A percentile compares a stretch with the other conserved stretches of the same genome.
Evolutionary conservation across 2,329 filamentous ascomycete genomes (phyloP).

Genomic region (Sclerotinia borealis): DNA sequence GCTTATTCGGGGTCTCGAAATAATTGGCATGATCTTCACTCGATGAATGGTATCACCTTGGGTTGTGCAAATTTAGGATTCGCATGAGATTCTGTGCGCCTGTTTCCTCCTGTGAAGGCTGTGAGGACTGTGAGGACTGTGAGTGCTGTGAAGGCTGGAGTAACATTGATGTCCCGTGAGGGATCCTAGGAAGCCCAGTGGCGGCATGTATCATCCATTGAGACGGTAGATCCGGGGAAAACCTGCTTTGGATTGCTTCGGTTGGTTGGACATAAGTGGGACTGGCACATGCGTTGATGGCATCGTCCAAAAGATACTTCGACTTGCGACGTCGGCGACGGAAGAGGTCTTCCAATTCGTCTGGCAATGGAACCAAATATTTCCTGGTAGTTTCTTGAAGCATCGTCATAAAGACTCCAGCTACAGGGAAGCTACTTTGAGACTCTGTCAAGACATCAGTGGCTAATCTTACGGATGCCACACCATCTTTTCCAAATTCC

Average conservation of each 20-base stretch:
- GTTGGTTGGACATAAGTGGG: constrained; percentile 30
- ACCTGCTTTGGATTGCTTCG: constrained; percentile 26
- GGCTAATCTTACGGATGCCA: constrained; percentile 27
- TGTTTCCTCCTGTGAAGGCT: constrained; percentile 23
- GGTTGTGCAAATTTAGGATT: constrained; percentile 31
- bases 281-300: constrained; percentile 32
- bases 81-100: constrained; percentile 30
- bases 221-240: constrained; percentile 27
- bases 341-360: constrained; percentile 17
- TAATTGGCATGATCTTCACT: background rate
- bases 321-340: background rate
- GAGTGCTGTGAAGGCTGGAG: background rate
- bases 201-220: constrained; percentile 24
- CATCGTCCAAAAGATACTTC: constrained; percentile 27
- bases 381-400: constrained; percentile 27
- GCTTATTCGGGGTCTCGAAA: background rate
- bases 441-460: constrained; percentile 30
- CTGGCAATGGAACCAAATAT: constrained; percentile 23
- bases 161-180: too few relatives aligned
- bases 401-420: constrained; percentile 30
- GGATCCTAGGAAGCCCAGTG: constrained; percentile 21
- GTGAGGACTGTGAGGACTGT: constrained; percentile 1
- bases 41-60: constrained; percentile 14
- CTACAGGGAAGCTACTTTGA: constrained; percentile 27
- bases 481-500: constrained; percentile 22